Evolutionary conservation across 1,284 basidiomycete species (phyloP).

Genomic region (Dichomitus squalens): DNA sequence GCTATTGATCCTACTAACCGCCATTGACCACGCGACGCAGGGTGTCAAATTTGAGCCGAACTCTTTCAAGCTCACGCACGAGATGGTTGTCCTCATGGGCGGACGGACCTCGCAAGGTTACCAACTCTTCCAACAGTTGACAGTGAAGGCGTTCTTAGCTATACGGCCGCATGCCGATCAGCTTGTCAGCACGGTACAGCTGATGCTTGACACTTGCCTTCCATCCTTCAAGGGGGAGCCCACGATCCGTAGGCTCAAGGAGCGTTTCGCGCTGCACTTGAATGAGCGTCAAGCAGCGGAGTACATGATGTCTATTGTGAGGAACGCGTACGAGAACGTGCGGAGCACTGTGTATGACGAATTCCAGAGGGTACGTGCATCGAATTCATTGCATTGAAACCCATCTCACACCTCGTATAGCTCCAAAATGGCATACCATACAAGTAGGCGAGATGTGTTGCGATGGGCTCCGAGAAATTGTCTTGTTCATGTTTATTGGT

Average conservation of each 20-base stretch:
- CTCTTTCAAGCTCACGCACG: conserved; percentile 97
- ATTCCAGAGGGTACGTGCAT: conserved; percentile 73
- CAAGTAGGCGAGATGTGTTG: background rate
- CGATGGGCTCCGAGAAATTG: background rate
- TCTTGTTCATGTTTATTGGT: background rate
- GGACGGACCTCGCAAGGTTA: conserved; percentile 93
- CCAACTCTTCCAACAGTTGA: conserved; percentile 90
- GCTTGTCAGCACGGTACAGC: conserved; percentile 83
- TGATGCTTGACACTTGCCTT: conserved; percentile 95
- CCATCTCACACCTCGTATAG: conserved; percentile 30
- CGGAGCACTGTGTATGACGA: conserved; percentile 93
- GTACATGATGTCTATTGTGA: conserved; percentile 87
- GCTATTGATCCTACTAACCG: background rate
- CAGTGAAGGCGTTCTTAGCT: conserved; percentile 95
- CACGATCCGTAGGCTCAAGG: conserved; percentile 86
- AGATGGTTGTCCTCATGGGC: conserved; percentile 98
- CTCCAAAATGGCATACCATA: conserved; percentile 49
- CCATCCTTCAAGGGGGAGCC: conserved; percentile 96
- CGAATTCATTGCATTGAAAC: background rate
- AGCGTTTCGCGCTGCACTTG: conserved; percentile 84
- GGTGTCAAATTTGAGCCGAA: conserved; percentile 97
- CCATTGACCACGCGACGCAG: conserved; percentile 39
- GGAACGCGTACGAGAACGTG: conserved; percentile 94
- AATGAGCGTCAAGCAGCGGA: conserved; percentile 92
- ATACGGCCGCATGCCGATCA: conserved; percentile 91